These are phyloP conservation scores for Chaetomium strumarium DNA, from an alignment of 2,329 filamentous ascomycete species.

Conservation along the genomic window DNA sequence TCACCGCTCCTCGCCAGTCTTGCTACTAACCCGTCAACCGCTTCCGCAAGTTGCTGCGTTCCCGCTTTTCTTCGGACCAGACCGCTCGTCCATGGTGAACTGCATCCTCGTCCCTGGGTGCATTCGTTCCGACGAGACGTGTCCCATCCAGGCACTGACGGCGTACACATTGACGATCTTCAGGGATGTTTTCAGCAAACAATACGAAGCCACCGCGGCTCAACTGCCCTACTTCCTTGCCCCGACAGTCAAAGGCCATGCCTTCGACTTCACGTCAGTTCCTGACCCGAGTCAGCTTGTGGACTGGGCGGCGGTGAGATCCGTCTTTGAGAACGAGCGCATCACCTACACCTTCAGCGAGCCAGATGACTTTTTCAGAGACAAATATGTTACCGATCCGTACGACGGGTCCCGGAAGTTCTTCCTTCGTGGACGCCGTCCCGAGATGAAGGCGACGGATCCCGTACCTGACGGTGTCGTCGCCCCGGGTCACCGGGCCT, in stretches of 20 bases:
- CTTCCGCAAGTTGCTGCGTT: conserved; percentile 64
- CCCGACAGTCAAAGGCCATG: conserved; percentile 41
- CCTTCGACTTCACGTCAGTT: conserved; percentile 21
- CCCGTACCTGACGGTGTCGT: conserved; percentile 54
- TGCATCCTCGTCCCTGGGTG: conserved; percentile 39
- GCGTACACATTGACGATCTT: conserved; percentile 72
- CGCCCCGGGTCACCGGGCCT: conserved; percentile 39
- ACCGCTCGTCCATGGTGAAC: conserved; percentile 52
- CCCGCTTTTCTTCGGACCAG: conserved; percentile 64
- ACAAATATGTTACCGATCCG: conserved; percentile 52
- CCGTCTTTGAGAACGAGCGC: conserved; percentile 29
- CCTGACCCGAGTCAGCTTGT: conserved; percentile 36
- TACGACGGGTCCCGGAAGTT: conserved; percentile 60
- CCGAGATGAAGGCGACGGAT: conserved; percentile 57
- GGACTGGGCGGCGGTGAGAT: conserved; percentile 55
- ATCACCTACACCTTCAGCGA: conserved; percentile 33
- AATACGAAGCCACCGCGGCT: conserved; percentile 56
- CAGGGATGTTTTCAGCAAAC: conserved; percentile 82
- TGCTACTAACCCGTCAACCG: conserved; percentile 61
- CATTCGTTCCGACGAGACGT: conserved; percentile 38
- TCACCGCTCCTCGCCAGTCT: conserved; percentile 56
- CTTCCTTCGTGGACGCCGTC: conserved; percentile 47
- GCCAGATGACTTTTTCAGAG: conserved; percentile 43
- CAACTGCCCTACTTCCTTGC: conserved; percentile 81
- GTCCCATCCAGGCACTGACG: conserved; percentile 51